Percentiles rank a stretch among this genome's conserved stretches.
Evolutionary conservation across 1,139 yeast genomes (phyloP).

Genomic region (Citeromyces siamensis): DNA sequence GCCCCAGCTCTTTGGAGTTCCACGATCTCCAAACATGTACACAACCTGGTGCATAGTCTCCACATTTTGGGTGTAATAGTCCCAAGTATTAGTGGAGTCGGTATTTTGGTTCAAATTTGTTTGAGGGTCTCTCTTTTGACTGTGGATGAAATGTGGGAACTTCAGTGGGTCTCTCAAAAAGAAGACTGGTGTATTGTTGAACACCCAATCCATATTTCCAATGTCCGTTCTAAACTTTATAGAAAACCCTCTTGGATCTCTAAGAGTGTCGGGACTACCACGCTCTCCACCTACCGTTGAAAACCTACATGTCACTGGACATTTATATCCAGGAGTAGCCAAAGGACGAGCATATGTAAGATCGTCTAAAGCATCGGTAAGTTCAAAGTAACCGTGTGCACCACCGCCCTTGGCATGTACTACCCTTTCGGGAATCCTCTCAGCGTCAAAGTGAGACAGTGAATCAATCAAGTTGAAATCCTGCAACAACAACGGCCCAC

Average conservation of each 20-base stretch:
- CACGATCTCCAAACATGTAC: slow-evolving; percentile 53
- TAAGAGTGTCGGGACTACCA: slow-evolving; percentile 43
- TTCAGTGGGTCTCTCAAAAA: slow-evolving; percentile 48
- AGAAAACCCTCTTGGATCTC: slow-evolving; percentile 52
- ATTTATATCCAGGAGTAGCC: slow-evolving; percentile 32
- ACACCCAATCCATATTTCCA: slow-evolving; percentile 51
- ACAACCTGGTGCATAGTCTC: slow-evolving; percentile 56
- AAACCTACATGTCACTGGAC: slow-evolving; percentile 30
- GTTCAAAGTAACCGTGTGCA: slow-evolving; percentile 47
- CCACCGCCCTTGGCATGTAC: slow-evolving; percentile 60
- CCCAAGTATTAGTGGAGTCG: slow-evolving; percentile 69
- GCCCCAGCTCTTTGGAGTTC: slow-evolving; percentile 55
- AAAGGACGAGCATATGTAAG: slow-evolving; percentile 36
- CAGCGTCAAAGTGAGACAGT: slow-evolving; percentile 49
- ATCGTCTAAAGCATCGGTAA: slow-evolving; percentile 43
- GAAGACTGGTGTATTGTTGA: slow-evolving; percentile 48
- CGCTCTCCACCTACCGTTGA: slow-evolving; percentile 51
- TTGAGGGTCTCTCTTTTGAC: slow-evolving; percentile 69
- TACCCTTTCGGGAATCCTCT: slow-evolving; percentile 51
- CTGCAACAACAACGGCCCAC: slow-evolving; percentile 46
- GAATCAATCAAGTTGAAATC: slow-evolving; percentile 43
- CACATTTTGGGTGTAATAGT: slow-evolving; percentile 47
- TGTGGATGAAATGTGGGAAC: slow-evolving; percentile 46
- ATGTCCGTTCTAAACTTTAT: slow-evolving; percentile 45
- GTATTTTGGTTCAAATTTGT: slow-evolving; percentile 46